Conservation (phyloP, 352 stramenopile species). For the Globisporangium heterothallicum region DNA sequence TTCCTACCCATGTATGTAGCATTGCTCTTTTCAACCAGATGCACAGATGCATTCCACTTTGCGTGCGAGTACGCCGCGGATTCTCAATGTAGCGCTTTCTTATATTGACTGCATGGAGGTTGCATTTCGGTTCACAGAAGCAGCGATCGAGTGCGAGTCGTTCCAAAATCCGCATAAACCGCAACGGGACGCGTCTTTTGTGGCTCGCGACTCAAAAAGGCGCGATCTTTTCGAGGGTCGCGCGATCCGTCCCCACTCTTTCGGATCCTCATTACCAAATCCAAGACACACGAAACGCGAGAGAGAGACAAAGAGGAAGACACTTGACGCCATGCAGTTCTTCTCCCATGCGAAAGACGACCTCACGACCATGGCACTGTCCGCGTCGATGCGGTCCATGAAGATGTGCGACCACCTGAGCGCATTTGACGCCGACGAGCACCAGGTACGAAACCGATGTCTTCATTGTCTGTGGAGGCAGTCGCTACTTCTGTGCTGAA, state of each 20-base stretch:
- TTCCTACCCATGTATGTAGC: too few relatives aligned
- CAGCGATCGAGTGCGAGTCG: too few relatives aligned
- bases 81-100: too few relatives aligned
- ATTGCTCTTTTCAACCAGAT: too few relatives aligned
- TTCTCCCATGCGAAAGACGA: conserved; percentile 29
- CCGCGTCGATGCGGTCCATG: conserved; percentile 30
- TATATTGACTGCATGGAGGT: too few relatives aligned
- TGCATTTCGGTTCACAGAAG: too few relatives aligned
- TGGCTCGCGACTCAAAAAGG: neutral
- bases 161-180: too few relatives aligned
- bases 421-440: conserved; percentile 20
- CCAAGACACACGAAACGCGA: neutral
- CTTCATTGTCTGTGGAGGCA: neutral
- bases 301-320: neutral
- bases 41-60: too few relatives aligned
- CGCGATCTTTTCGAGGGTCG: conserved; percentile 9
- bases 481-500: too few relatives aligned
- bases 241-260: too few relatives aligned
- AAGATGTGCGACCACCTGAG: conserved; percentile 18
- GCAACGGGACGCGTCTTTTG: neutral
- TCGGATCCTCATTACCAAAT: neutral
- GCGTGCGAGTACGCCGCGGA: too few relatives aligned
- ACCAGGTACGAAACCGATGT: conserved; percentile 18
- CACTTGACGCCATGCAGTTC: conserved; percentile 29
- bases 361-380: conserved; percentile 18